Evolutionary conservation across 2,329 filamentous ascomycete genomes (phyloP).

Genomic region (Corynespora cassiicola): DNA sequence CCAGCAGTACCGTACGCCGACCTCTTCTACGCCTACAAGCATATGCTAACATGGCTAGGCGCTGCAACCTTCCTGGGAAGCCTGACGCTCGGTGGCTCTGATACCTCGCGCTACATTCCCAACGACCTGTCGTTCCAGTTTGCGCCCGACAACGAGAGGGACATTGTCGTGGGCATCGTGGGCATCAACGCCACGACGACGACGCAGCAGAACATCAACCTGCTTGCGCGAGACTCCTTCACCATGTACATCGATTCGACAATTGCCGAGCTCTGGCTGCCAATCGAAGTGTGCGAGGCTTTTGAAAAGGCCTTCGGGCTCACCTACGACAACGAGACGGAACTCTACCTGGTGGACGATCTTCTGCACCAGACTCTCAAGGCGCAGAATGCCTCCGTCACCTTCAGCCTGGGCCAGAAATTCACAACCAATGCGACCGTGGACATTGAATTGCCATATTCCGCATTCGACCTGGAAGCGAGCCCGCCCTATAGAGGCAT

Average conservation of each 20-base stretch:
- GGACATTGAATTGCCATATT: constrained; percentile 56
- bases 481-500: constrained; percentile 60
- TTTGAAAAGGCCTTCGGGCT: constrained; percentile 71
- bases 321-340: constrained; percentile 67
- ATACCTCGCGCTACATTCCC: constrained; percentile 65
- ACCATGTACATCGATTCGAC: constrained; percentile 57
- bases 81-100: constrained; percentile 74
- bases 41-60: constrained; percentile 26
- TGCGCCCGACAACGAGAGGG: constrained; percentile 62
- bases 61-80: constrained; percentile 47
- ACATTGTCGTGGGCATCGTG: constrained; percentile 65
- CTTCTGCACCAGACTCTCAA: constrained; percentile 61
- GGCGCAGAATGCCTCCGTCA: constrained; percentile 50
- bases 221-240: constrained; percentile 44
- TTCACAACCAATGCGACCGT: constrained; percentile 43
- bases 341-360: constrained; percentile 69
- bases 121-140: constrained; percentile 68
- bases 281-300: constrained; percentile 62
- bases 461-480: constrained; percentile 56
- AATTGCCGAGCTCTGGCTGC: constrained; percentile 57
- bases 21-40: not conserved
- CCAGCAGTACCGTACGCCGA: constrained; percentile 70
- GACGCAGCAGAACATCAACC: constrained; percentile 40
- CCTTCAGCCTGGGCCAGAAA: constrained; percentile 50
- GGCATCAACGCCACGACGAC: constrained; percentile 43